These are phyloP conservation scores for Penicillium taxi DNA, from an alignment of 495 filamentous ascomycete genomes.

Conservation along the genomic window DNA sequence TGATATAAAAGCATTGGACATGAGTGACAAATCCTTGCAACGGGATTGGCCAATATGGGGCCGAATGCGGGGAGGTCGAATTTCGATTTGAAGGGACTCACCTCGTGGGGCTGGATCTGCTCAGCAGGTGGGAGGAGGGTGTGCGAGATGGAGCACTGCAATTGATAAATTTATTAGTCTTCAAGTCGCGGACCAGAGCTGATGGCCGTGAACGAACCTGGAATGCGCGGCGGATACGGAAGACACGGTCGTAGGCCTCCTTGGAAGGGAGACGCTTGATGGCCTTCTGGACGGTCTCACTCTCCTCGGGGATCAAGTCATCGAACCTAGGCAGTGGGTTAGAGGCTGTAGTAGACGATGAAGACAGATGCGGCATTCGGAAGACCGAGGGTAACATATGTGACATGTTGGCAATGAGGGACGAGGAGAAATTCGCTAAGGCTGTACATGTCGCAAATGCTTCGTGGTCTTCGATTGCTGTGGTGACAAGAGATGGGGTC, in stretches of 20 bases:
- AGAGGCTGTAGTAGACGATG: constrained; percentile 7
- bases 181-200: constrained; percentile 1
- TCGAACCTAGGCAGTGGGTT: constrained; percentile 56
- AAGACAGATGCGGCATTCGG: constrained; percentile 12
- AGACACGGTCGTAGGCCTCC: constrained; percentile 92
- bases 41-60: constrained; percentile 35
- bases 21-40: constrained; percentile 38
- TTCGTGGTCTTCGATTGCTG: constrained; percentile 8
- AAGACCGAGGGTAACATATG: constrained; percentile 14
- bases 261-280: constrained; percentile 84
- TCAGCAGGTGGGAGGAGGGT: constrained; percentile 74
- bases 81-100: constrained; percentile 31
- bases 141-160: constrained; percentile 72
- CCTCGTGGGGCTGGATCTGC: constrained; percentile 70
- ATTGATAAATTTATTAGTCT: constrained; percentile 21
- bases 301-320: constrained; percentile 88
- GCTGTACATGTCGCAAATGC: background rate
- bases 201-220: constrained; percentile 51
- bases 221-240: constrained; percentile 88
- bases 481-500: constrained; percentile 5
- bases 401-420: constrained; percentile 7
- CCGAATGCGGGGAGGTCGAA: constrained; percentile 20
- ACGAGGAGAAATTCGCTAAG: background rate
- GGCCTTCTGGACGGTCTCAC: constrained; percentile 72
- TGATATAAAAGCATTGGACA: constrained; percentile 4